Base-by-base conservation (phyloP, 2,329 filamentous ascomycete species). In the Nemania sp. region DNA sequence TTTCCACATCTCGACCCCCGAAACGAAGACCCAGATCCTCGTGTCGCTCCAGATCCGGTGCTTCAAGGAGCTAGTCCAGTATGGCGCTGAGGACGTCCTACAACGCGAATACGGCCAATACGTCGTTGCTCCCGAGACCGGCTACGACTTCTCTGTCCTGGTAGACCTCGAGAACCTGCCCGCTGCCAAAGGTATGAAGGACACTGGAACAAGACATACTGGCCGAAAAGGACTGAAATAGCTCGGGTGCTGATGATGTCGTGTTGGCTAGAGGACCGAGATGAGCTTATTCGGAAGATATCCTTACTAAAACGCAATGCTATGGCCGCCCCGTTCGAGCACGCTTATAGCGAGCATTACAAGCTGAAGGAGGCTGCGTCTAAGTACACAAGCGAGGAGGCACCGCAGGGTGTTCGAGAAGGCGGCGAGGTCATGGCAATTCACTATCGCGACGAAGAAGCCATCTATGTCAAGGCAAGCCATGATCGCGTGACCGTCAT, bases 401-500 rank as follows among this genome's bases (percentile, higher is more conserved):
- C 95, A 48, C 94, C 94, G 1, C 91, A 96, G 71, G 93, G 92
- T 59, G 80, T 97, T 24, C 79, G 80, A 62, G 94, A 97, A 74
- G 93, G 94, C 45, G 92, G 93, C 52, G 86, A 94, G 64, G 88
- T 97, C 55, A 96, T 95, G 82, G 86, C 93, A 2, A 96, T 99
- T 66, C 93, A 97, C 74, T 99, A 99, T 77, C 89, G 94, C 52
- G 95, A 99, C 68, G 92, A 97, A 78, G 94, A 99, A 73, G 92
- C 94, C 47, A 97, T 99, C 69, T 99, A 96, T 74, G 88, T 99
- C 78, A 97, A 99, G 78, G 93, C 94, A 58, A 95, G 90, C 72
- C 89, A 95, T 76, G 94, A 99, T 72, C 86, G 94, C 67, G 94
- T 99, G 47, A 99, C 95, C 1, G 92, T 99, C 67, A 99, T 99